These are phyloP conservation scores for Kazachstania bromeliacearum DNA, from an alignment of 805 yeast genomes.

Conservation along the genomic window DNA sequence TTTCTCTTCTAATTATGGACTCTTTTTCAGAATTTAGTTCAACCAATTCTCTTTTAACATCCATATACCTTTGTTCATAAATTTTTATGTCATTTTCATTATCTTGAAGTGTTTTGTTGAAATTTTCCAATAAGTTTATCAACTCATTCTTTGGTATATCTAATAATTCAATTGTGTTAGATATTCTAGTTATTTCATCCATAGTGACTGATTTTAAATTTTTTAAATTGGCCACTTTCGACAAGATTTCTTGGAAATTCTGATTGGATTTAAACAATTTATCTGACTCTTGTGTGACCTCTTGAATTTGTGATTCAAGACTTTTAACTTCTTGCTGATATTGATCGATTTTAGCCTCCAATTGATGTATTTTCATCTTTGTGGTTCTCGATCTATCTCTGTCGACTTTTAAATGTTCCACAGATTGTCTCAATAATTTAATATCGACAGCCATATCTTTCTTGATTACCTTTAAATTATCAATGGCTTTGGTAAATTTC, in stretches of 20 bases:
- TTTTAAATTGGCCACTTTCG: slow-evolving; percentile 48
- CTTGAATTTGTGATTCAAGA: slow-evolving; percentile 42
- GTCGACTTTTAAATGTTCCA: slow-evolving; percentile 65
- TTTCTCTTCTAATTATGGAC: slow-evolving; percentile 40
- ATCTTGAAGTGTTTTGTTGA: slow-evolving; percentile 26
- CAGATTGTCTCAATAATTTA: slow-evolving; percentile 67
- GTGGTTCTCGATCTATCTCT: slow-evolving; percentile 60
- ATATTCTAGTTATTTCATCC: slow-evolving; percentile 45
- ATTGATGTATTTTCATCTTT: slow-evolving; percentile 35
- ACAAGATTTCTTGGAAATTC: slow-evolving; percentile 64
- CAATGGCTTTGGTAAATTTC: slow-evolving; percentile 84
- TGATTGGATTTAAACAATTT: slow-evolving; percentile 65
- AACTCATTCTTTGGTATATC: slow-evolving; percentile 33
- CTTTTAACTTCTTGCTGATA: slow-evolving; percentile 41
- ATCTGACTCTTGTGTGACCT: slow-evolving; percentile 50
- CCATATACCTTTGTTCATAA: slow-evolving; percentile 17
- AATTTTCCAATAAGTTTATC: slow-evolving; percentile 33
- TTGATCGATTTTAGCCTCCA: slow-evolving; percentile 36
- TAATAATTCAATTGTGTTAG: slow-evolving; percentile 15
- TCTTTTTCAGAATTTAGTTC: slow-evolving; percentile 29
- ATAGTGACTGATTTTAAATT: slow-evolving; percentile 37
- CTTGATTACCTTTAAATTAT: slow-evolving; percentile 60
- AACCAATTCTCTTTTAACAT: slow-evolving; percentile 19
- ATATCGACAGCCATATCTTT: slow-evolving; percentile 73
- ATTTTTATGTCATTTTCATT: slow-evolving; percentile 25